Percentiles rank a stretch among this genome's conserved stretches.
Conservation (phyloP, 2,329 filamentous ascomycete genomes). For the Colletotrichum sp. region DNA sequence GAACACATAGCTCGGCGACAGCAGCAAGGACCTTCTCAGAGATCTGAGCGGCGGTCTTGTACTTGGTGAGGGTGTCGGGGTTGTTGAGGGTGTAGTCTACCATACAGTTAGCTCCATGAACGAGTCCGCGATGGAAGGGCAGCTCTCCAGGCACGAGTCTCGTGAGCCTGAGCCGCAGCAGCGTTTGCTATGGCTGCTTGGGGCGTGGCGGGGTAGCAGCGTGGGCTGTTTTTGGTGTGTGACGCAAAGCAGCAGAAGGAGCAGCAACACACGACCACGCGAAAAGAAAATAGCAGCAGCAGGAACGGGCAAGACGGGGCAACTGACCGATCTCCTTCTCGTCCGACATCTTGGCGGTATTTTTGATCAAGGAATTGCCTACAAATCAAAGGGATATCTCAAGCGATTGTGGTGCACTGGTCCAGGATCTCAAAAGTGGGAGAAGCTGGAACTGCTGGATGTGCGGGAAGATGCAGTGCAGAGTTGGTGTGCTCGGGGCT, state of each 20-base stretch:
- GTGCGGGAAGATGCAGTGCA: conserved; percentile 19
- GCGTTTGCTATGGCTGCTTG: background rate
- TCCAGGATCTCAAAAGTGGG: conserved; percentile 13
- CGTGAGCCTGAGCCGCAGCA: background rate
- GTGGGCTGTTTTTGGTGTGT: conserved; percentile 28
- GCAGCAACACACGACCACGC: conserved; percentile 22
- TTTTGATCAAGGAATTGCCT: conserved; percentile 14
- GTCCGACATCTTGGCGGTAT: conserved; percentile 46
- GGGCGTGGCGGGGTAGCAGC: conserved; percentile 12
- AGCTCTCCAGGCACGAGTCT: background rate
- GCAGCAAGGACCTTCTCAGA: conserved; percentile 94
- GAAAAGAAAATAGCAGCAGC: background rate
- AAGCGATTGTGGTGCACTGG: conserved; percentile 16
- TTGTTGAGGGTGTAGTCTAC: conserved; percentile 89
- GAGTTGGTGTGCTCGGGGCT: conserved; percentile 14
- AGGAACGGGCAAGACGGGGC: background rate
- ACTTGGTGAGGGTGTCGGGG: conserved; percentile 96
- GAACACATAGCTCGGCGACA: conserved; percentile 75
- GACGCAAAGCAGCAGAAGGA: conserved; percentile 25
- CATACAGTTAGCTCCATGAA: background rate
- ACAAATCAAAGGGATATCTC: conserved; percentile 7
- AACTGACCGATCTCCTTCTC: conserved; percentile 50
- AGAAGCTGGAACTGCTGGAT: conserved; percentile 6
- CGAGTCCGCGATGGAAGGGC: background rate
- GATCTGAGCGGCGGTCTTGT: conserved; percentile 95